phyloP scores from a whole-genome alignment of 2,329 filamentous ascomycete genomes.

The Aspergillus pseudoterreus region DNA sequence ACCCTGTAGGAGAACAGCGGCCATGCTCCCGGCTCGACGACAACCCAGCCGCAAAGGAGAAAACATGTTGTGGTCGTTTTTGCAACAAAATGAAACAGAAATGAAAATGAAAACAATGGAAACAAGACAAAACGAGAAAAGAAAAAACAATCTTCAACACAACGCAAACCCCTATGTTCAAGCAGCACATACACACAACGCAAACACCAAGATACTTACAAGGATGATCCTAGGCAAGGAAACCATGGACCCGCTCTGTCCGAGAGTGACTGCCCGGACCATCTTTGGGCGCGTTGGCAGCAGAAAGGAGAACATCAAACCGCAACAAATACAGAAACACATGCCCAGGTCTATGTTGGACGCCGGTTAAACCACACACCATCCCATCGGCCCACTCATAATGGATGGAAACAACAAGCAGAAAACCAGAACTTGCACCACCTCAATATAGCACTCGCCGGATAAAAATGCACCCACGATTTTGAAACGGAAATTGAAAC shows the following conservation, averaged over 20 bases:
- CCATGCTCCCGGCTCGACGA: too few relatives aligned
- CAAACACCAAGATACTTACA: slow-evolving; percentile 17
- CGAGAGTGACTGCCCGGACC: slow-evolving; percentile 2
- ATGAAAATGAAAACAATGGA: slow-evolving; percentile 3
- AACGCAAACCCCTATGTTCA: slow-evolving; percentile 16
- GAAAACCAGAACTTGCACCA: slow-evolving; percentile 23
- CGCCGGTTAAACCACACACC: slow-evolving; percentile 37
- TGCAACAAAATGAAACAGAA: slow-evolving; percentile 5
- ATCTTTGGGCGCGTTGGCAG: slow-evolving; percentile 20
- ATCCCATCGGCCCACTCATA: slow-evolving; percentile 33
- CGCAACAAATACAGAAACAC: slow-evolving; percentile 21
- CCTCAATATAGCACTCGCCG: slow-evolving; percentile 30
- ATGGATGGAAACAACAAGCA: slow-evolving; percentile 20
- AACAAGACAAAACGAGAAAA: slow-evolving; percentile 5
- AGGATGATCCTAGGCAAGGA: slow-evolving; percentile 13
- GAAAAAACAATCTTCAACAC: slow-evolving; percentile 7
- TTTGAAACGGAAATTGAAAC: slow-evolving; percentile 13
- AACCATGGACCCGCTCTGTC: slow-evolving; percentile 4
- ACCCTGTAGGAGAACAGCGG: too few relatives aligned
- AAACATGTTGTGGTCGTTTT: slow-evolving; percentile 11
- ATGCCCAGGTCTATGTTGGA: slow-evolving; percentile 43
- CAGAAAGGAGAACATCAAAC: slow-evolving; percentile 15
- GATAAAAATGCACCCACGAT: slow-evolving; percentile 24
- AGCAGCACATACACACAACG: slow-evolving; percentile 12
- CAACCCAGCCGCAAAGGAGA: slow-evolving; percentile 14